Base-by-base conservation (phyloP, 108 stramenopile species). In the Ochromonas danica region DNA sequence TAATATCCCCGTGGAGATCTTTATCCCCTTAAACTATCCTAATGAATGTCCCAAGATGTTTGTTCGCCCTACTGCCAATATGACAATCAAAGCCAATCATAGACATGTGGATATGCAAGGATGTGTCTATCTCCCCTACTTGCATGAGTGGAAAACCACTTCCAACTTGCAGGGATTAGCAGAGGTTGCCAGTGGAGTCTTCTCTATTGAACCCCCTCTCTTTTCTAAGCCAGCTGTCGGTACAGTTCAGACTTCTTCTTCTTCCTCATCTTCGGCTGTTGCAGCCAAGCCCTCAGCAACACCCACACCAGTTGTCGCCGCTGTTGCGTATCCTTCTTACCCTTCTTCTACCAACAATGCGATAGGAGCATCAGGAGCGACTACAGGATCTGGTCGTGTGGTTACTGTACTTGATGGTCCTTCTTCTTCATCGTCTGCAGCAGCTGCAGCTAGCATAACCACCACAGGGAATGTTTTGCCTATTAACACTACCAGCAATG, bases 121-220 rank as follows among this genome's bases (percentile, higher is more conserved):
- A 3, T 39, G 87, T 40, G 81, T 97, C 0, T 97, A 97, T 82
- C 78, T 97, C 81, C 96, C 96, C 0, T 97, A 97, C 85, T 84
- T 96, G 80, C 91, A 93, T 77, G 89, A 92, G 81, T 98, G 97
- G 97, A 84, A 81, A 27, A 77, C 79, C 10, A 83, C 90, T 0
- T 89, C 92, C 80, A 88, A 89, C 61, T 84, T 98, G 28, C 83
- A 85, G 1, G 90, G 94, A 83, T 81, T 95, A 81, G 88, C 89
- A 39, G 88, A 88, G 25, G 88, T 82, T 67, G 92, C 96, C 93
- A 91, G 89, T 40, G 84, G 82, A 57, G 89, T 96, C 43, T 98
- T 98, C 83, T 92, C 92, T 1, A 86, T 83, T 35, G 95, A 97
- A 65, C 97, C 97, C 6, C 97, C 97, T 10, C 92, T 96, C 57